phyloP scores from a whole-genome alignment of 805 yeast genomes.

The Cyberlindnera subsufficiens region DNA sequence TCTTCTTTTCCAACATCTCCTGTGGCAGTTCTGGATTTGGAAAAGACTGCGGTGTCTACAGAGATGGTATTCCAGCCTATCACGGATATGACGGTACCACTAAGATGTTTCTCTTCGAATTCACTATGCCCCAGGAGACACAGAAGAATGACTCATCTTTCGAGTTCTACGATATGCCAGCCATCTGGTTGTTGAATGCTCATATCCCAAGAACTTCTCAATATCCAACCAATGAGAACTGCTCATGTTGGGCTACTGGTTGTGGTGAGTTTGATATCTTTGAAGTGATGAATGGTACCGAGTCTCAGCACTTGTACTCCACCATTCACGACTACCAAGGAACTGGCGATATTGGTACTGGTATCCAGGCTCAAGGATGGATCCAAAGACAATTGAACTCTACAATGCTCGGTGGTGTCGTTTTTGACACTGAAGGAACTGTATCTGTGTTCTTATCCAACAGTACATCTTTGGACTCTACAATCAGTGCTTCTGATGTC shows the following conservation, averaged over 20 bases:
- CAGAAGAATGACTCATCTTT: slow-evolving; percentile 24
- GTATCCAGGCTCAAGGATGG: slow-evolving; percentile 52
- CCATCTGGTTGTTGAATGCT: slow-evolving; percentile 71
- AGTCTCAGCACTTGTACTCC: slow-evolving; percentile 48
- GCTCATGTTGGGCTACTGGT: slow-evolving; percentile 75
- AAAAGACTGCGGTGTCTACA: slow-evolving; percentile 70
- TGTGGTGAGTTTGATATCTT: slow-evolving; percentile 78
- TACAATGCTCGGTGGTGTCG: slow-evolving; percentile 67
- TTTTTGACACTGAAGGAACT: slow-evolving; percentile 55
- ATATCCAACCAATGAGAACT: slow-evolving; percentile 52
- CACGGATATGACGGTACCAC: slow-evolving; percentile 64
- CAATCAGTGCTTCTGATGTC: slow-evolving; percentile 40
- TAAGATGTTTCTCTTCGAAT: slow-evolving; percentile 70
- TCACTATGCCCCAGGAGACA: slow-evolving; percentile 57
- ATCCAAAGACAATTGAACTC: slow-evolving; percentile 45
- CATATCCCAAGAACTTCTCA: slow-evolving; percentile 72
- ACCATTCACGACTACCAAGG: slow-evolving; percentile 78
- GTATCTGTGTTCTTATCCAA: slow-evolving; percentile 58
- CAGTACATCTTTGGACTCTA: slow-evolving; percentile 40
- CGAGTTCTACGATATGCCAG: slow-evolving; percentile 55
- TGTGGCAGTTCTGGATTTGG: slow-evolving; percentile 50
- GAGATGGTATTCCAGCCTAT: slow-evolving; percentile 68
- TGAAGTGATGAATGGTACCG: slow-evolving; percentile 64
- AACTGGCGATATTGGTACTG: slow-evolving; percentile 53
- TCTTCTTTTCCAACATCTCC: slow-evolving; percentile 50